Base-by-base conservation (phyloP, 2,329 filamentous ascomycete genomes). In the Drechslerella stenobrocha region DNA sequence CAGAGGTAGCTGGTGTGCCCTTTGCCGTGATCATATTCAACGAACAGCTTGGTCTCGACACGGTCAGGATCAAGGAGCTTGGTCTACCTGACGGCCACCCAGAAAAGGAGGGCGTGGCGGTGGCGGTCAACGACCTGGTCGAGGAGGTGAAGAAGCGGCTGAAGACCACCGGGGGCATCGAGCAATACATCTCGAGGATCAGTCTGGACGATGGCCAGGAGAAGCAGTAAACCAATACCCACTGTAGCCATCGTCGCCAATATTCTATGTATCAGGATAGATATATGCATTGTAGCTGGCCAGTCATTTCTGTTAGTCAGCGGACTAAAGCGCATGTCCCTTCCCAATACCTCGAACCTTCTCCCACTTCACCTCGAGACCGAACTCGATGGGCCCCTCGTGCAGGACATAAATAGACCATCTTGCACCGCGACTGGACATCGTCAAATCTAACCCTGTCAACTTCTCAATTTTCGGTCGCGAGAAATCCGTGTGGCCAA, bases 1-100 rank as follows among this genome's bases (percentile, higher is more conserved):
- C 91, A 8, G 91, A 96, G 76, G 78, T 80, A 50, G 86, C 84
- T 60, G 87, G 87, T 42, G 84, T 95, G 18, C 92, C 92, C 0
- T 88, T 95, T 74, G 89, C 87, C 5, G 82, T 97, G 48, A 93
- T 97, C 73, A 81, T 98, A 0, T 92, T 92, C 44, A 89, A 96
- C 74, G 90, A 96, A 57, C 92, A 97, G 78, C 79, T 95, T 37
- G 86, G 86, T 66, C 81, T 84, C 23, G 90, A 90, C 53, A 87
- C 95, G 76, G 87, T 95, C 72, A 89, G 88, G 78, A 82, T 96
- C 76, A 97, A 97, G 84, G 85, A 87, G 80, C 82, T 90, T 78
- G 86, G 90, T 45, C 80, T 95, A 58, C 82, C 83, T 2, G 87
- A 93, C 37, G 89, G 85, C 47, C 88, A 96, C 80, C 86, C 90